Percentiles rank a stretch among this genome's conserved stretches.
Evolutionary conservation across 352 stramenopile genomes (phyloP).

Genomic region (Phytopythium kandeliae): DNA sequence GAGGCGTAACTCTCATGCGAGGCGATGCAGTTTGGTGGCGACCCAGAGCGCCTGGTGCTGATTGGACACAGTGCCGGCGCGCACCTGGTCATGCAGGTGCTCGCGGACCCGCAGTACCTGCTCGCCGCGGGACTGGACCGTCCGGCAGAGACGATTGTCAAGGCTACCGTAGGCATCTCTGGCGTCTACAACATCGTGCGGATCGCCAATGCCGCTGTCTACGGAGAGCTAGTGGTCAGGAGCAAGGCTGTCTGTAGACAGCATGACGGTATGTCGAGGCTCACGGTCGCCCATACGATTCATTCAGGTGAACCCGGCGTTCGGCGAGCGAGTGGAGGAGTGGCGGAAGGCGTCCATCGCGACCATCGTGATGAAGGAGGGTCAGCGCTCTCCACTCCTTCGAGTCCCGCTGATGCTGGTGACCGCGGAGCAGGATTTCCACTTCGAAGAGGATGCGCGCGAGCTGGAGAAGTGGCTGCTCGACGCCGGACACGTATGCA

Average conservation of each 20-base stretch:
- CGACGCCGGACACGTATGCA: slow-evolving; percentile 46
- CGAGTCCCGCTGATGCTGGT: slow-evolving; percentile 52
- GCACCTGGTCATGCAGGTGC: slow-evolving; percentile 66
- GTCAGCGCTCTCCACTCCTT: slow-evolving; percentile 31
- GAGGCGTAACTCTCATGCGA: too few species aligned
- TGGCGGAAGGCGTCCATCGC: slow-evolving; percentile 71
- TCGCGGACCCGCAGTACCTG: slow-evolving; percentile 53
- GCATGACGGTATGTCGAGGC: too few species aligned
- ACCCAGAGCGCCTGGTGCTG: slow-evolving; percentile 49
- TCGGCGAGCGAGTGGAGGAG: slow-evolving; percentile 55
- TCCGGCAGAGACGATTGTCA: slow-evolving; percentile 29
- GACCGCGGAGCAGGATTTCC: slow-evolving; percentile 74
- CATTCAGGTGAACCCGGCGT: slow-evolving; percentile 44
- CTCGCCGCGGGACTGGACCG: slow-evolving; percentile 24
- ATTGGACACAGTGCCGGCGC: slow-evolving; percentile 77
- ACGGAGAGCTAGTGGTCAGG: slow-evolving; percentile 60
- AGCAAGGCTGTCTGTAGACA: too few species aligned
- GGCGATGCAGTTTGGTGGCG: slow-evolving; percentile 55
- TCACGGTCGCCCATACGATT: too few species aligned
- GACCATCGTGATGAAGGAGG: slow-evolving; percentile 32
- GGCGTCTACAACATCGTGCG: slow-evolving; percentile 86
- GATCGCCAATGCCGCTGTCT: slow-evolving; percentile 66
- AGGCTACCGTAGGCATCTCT: slow-evolving; percentile 64
- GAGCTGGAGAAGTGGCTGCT: slow-evolving; percentile 62
- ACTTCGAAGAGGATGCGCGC: slow-evolving; percentile 63